Base-by-base conservation (phyloP, 108 stramenopile species). In the Cyclotella cryptica region DNA sequence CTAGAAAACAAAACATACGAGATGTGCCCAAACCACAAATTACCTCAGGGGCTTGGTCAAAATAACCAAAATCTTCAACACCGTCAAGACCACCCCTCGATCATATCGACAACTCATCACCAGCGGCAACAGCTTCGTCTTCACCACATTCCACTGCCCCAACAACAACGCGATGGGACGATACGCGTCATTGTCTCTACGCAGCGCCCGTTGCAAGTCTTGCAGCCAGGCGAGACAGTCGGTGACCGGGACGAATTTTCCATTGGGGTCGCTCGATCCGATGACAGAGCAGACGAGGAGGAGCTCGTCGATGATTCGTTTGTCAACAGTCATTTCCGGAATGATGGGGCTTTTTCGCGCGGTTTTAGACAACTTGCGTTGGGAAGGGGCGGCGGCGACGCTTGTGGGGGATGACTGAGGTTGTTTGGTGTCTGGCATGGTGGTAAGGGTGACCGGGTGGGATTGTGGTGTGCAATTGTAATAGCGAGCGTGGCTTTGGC, bases 161-260 rank as follows among this genome's bases (percentile, higher is more conserved):
- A 96, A 67, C 53, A 92, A 63, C 41, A 93, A 72, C 14, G 87
- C 86, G 52, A 96, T 90, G 47, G 93, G 93, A 27, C 96, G 90
- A 47, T 84, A 90, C 15, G 69, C 40, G 52, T 96, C 96, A 41
- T 93, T 88, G 80, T 94, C 93, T 6, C 93, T 89, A 45, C 93
- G 87, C 44, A 96, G 66, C 18, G 91, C 92, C 15, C 93, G 91
- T 63, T 96, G 96, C 54, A 96, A 68, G 84, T 96, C 93, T 62
- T 96, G 92, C 22, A 93, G 78, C 95, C 92, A 93, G 66, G 92
- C 91, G 40, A 93, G 74, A 77, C 95, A 93, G 69, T 96, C 92
- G 21, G 85, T 83, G 19, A 93, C 92, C 6, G 92, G 94, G 51
- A 96, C 88, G 49, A 96, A 66, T 29, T 85, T 3, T 18, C 41